phyloP scores from a whole-genome alignment of 106 monocot genomes.

The Acorus calamus region DNA sequence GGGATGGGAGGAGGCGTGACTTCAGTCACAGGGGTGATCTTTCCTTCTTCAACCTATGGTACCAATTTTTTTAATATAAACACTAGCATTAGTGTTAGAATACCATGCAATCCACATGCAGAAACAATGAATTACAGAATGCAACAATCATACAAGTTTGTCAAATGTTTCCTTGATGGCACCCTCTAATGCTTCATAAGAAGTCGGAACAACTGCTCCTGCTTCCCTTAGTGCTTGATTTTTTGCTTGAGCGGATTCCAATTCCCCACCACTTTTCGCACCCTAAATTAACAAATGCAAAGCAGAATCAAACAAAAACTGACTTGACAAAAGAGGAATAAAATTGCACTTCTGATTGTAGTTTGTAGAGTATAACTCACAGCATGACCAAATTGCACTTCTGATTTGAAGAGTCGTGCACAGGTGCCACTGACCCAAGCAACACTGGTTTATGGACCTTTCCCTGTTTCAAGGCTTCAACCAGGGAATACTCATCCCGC shows the following conservation, averaged over 20 bases:
- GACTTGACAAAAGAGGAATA: neutral
- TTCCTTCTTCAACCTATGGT: slow-evolving; percentile 81
- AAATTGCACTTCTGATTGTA: too few relatives aligned
- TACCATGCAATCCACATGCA: too few relatives aligned
- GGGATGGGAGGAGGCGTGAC: slow-evolving; percentile 82
- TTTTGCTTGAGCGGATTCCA: slow-evolving; percentile 96
- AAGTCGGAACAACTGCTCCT: slow-evolving; percentile 92
- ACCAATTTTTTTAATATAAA: neutral
- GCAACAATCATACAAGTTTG: slow-evolving; percentile 52
- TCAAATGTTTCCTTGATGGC: slow-evolving; percentile 81
- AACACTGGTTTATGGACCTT: slow-evolving; percentile 93
- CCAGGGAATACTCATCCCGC: slow-evolving; percentile 84
- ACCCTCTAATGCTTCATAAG: slow-evolving; percentile 82
- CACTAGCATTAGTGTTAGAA: too few relatives aligned
- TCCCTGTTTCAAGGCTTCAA: slow-evolving; percentile 84
- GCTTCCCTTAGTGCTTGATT: slow-evolving; percentile 86
- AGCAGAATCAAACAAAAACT: neutral
- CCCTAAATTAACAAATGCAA: slow-evolving; percentile 34
- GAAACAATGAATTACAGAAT: neutral
- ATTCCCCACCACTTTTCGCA: slow-evolving; percentile 95
- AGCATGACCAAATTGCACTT: slow-evolving; percentile 99
- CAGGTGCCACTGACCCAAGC: slow-evolving; percentile 99
- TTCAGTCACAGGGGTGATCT: slow-evolving; percentile 60
- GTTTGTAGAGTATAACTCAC: slow-evolving; percentile 38
- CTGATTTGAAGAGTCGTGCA: slow-evolving; percentile 93